These are phyloP conservation scores for Oryza punctata DNA, from an alignment of 176 grass and related monocot genomes.

Conservation along the genomic window DNA sequence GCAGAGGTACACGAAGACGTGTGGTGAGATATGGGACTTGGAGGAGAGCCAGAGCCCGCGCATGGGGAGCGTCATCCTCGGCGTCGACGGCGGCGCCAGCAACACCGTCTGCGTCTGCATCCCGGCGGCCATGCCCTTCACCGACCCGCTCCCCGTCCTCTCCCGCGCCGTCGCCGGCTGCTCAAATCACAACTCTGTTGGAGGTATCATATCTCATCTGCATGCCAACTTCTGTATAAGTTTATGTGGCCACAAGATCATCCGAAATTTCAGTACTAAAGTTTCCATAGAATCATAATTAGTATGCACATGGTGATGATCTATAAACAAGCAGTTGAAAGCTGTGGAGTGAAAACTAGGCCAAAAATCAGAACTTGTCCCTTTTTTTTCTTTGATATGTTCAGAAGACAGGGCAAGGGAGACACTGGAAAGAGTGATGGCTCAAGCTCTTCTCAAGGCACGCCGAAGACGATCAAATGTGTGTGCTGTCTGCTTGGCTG, in stretches of 20 bases:
- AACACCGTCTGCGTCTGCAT: constrained; percentile 85
- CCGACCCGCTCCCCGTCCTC: constrained; percentile 62
- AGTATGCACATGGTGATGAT: constrained; percentile 2
- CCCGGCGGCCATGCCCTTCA: constrained; percentile 49
- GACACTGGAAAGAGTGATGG: constrained; percentile 65
- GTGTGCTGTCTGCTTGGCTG: constrained; percentile 64
- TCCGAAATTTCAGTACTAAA: neutral
- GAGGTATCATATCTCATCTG: constrained; percentile 46
- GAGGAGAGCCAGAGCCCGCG: constrained; percentile 46
- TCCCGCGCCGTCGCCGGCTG: constrained; percentile 65
- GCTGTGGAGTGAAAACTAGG: neutral
- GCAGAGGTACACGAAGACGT: constrained; percentile 40
- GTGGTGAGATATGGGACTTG: constrained; percentile 46
- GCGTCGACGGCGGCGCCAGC: constrained; percentile 71
- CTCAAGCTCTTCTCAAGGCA: constrained; percentile 68
- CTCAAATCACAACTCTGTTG: constrained; percentile 80
- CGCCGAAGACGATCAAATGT: constrained; percentile 45
- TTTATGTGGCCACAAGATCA: neutral
- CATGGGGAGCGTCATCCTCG: constrained; percentile 61
- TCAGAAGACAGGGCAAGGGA: constrained; percentile 70
- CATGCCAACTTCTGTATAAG: neutral
- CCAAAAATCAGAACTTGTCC: neutral
- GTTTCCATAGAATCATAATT: neutral
- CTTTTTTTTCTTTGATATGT: constrained; percentile 7
- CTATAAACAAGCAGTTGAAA: neutral